phyloP scores from a whole-genome alignment of 2,329 filamentous ascomycete genomes.

The Neophaeococcomyces aloes region DNA sequence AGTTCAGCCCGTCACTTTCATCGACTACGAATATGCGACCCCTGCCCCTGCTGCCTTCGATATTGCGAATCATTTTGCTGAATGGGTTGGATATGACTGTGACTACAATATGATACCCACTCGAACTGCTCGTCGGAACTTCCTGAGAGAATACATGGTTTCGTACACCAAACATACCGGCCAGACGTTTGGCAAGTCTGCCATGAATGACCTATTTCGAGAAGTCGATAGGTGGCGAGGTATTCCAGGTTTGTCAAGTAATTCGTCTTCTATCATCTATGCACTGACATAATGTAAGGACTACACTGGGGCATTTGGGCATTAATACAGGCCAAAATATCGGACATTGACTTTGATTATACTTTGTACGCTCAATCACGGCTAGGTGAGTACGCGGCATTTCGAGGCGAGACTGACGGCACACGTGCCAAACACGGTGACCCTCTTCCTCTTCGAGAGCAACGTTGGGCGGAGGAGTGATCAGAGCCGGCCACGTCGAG shows the following conservation, averaged over 20 bases:
- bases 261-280: too few relatives aligned
- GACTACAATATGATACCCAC: slow-evolving; percentile 78
- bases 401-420: slow-evolving; percentile 61
- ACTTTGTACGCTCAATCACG: slow-evolving; percentile 77
- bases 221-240: slow-evolving; percentile 85
- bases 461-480: slow-evolving; percentile 59
- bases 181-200: slow-evolving; percentile 35
- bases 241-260: slow-evolving; percentile 81
- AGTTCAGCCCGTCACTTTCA: slow-evolving; percentile 61
- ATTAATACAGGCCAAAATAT: slow-evolving; percentile 86
- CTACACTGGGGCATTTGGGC: slow-evolving; percentile 90
- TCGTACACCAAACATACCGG: slow-evolving; percentile 55
- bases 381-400: slow-evolving; percentile 85
- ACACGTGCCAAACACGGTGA: slow-evolving; percentile 44
- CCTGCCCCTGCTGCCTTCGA: slow-evolving; percentile 93
- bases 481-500: too few relatives aligned
- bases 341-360: slow-evolving; percentile 94
- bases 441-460: slow-evolving; percentile 63
- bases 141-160: slow-evolving; percentile 71
- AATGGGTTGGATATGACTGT: slow-evolving; percentile 96
- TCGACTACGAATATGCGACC: slow-evolving; percentile 97
- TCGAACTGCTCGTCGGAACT: slow-evolving; percentile 61
- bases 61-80: slow-evolving; percentile 93
- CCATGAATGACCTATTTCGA: slow-evolving; percentile 58
- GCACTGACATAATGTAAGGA: too few relatives aligned